Percentiles rank a stretch among this genome's conserved stretches.
Conservation (phyloP, 2,329 filamentous ascomycete species). For the Cadophora luteo-olivacea region DNA sequence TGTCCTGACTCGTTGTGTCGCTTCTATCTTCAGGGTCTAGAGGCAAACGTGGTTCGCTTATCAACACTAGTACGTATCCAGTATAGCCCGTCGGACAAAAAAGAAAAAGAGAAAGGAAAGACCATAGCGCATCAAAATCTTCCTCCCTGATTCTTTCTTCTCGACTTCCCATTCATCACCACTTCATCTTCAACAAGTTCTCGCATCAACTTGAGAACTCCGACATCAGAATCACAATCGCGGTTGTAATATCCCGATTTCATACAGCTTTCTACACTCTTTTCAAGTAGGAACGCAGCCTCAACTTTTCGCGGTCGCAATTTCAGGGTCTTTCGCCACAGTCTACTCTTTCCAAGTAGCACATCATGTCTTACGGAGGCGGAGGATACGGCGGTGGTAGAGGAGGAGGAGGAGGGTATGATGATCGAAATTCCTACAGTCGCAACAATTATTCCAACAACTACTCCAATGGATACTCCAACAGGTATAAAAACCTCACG, state of each 20-base stretch:
- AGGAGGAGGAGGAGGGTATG: slow-evolving; percentile 53
- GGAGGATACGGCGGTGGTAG: slow-evolving; percentile 50
- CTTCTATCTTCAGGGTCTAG: background rate
- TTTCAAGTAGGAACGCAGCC: slow-evolving; percentile 24
- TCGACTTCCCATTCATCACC: slow-evolving; percentile 28
- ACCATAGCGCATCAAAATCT: slow-evolving; percentile 11
- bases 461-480: slow-evolving; percentile 58
- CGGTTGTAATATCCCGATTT: slow-evolving; percentile 24
- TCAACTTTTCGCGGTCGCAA: slow-evolving; percentile 11
- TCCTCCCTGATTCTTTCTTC: slow-evolving; percentile 26
- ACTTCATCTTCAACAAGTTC: slow-evolving; percentile 29
- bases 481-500: slow-evolving; percentile 52
- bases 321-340: slow-evolving; percentile 4
- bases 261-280: slow-evolving; percentile 27
- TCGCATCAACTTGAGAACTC: slow-evolving; percentile 36
- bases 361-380: slow-evolving; percentile 73
- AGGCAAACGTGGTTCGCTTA: background rate
- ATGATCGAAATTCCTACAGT: slow-evolving; percentile 59
- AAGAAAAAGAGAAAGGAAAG: slow-evolving; percentile 3
- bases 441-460: slow-evolving; percentile 53
- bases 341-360: slow-evolving; percentile 29
- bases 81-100: background rate
- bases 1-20: slow-evolving; percentile 8
- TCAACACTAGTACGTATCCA: background rate
- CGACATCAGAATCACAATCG: slow-evolving; percentile 23